These are phyloP conservation scores for Amanita pseudoporphyria DNA, from an alignment of 768 basidiomycete genomes.

Conservation along the genomic window DNA sequence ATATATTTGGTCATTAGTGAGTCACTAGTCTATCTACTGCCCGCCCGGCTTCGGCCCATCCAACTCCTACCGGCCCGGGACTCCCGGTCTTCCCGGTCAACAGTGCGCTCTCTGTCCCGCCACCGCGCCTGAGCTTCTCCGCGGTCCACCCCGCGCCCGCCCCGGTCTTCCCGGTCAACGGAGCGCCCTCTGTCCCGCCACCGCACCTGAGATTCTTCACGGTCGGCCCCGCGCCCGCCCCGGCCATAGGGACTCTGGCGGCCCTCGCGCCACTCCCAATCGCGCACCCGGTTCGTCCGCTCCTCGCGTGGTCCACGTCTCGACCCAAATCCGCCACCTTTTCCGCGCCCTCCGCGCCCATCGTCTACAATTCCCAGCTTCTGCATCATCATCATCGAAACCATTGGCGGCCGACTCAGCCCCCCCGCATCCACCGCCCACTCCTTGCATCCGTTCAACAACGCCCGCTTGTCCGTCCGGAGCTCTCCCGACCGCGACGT, in stretches of 20 bases:
- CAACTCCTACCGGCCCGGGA: neutral
- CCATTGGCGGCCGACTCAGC: conserved; percentile 37
- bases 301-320: neutral
- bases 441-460: conserved; percentile 47
- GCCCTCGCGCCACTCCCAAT: conserved; percentile 1
- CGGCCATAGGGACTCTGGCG: neutral
- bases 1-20: too few relatives aligned
- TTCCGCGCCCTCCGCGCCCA: neutral
- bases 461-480: conserved; percentile 27
- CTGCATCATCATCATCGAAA: conserved; percentile 38
- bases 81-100: neutral
- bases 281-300: neutral
- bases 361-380: conserved; percentile 25
- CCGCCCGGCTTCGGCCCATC: neutral
- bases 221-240: too few relatives aligned
- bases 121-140: neutral
- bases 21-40: too few relatives aligned
- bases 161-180: too few relatives aligned
- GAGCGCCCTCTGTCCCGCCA: neutral
- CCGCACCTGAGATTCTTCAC: too few relatives aligned
- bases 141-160: neutral
- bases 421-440: conserved; percentile 56
- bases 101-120: neutral
- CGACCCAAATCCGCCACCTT: neutral
- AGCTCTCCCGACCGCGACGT: conserved; percentile 39